Evolutionary conservation across 768 basidiomycete species (phyloP).

Genomic region (Hygrocybe punicea): DNA sequence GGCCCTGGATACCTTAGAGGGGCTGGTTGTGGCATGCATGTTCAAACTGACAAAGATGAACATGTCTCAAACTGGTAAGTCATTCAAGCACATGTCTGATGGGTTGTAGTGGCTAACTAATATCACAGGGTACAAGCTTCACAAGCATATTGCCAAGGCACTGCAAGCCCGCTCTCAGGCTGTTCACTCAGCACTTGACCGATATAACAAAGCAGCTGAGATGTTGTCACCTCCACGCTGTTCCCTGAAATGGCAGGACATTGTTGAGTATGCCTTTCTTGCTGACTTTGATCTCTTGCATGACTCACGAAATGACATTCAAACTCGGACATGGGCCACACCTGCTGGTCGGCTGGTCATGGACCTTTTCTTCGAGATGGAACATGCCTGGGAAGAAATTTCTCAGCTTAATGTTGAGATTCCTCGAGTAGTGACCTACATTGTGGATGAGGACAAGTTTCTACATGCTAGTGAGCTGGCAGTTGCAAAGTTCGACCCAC

Average conservation of each 20-base stretch:
- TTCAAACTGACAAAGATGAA: constrained; percentile 24
- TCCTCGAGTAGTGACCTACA: constrained; percentile 14
- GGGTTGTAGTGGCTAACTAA: not conserved
- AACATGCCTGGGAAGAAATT: constrained; percentile 24
- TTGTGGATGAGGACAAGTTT: constrained; percentile 8
- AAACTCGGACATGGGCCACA: constrained; percentile 13
- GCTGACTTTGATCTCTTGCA: constrained; percentile 23
- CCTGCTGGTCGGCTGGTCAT: constrained; percentile 15
- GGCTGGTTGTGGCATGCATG: constrained; percentile 18
- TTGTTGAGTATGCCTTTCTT: constrained; percentile 24
- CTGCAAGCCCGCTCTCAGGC: constrained; percentile 22
- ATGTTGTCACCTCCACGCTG: constrained; percentile 14
- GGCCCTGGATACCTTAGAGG: constrained; percentile 20
- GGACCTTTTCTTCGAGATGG: constrained; percentile 18
- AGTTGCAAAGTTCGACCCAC: not conserved
- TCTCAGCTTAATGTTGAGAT: constrained; percentile 23
- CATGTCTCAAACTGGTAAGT: constrained; percentile 27
- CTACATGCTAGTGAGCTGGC: constrained; percentile 1
- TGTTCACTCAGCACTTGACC: constrained; percentile 20
- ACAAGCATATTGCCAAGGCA: constrained; percentile 25
- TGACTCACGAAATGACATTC: constrained; percentile 18
- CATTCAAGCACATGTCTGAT: too few relatives aligned
- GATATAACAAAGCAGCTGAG: constrained; percentile 23
- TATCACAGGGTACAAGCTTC: constrained; percentile 27
- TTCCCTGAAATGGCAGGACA: constrained; percentile 21